Evolutionary conservation across 306 rosid genomes (phyloP).

Genomic region (Rosa chinensis): DNA sequence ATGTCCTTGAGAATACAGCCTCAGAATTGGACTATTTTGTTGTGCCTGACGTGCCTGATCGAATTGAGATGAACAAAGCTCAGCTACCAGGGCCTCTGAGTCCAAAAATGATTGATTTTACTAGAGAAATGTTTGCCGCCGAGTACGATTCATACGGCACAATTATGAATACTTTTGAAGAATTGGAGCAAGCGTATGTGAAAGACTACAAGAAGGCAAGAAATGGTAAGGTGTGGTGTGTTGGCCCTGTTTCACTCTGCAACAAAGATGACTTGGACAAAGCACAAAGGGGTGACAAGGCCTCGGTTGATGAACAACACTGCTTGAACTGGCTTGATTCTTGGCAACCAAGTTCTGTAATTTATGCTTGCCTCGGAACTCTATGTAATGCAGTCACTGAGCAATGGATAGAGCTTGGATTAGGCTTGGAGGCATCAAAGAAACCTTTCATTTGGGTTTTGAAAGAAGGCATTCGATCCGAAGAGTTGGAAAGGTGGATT

Average conservation of each 20-base stretch:
- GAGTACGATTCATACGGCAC: slow-evolving; percentile 25
- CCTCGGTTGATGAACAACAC: slow-evolving; percentile 28
- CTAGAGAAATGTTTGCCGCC: background rate
- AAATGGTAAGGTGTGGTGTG: slow-evolving; percentile 49
- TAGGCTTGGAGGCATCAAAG: slow-evolving; percentile 37
- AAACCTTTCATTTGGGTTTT: slow-evolving; percentile 42
- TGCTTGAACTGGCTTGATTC: slow-evolving; percentile 51
- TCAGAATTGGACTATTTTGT: slow-evolving; percentile 13
- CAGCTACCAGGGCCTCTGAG: background rate
- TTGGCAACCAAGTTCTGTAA: slow-evolving; percentile 31
- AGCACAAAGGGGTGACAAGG: slow-evolving; percentile 53
- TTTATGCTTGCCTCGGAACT: slow-evolving; percentile 55
- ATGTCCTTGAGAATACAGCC: background rate
- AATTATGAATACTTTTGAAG: slow-evolving; percentile 24
- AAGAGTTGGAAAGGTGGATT: slow-evolving; percentile 47
- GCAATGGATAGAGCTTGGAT: slow-evolving; percentile 38
- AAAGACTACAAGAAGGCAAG: slow-evolving; percentile 39
- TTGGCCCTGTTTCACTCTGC: slow-evolving; percentile 30
- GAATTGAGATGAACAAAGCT: slow-evolving; percentile 13
- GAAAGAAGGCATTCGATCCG: background rate
- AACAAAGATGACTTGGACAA: slow-evolving; percentile 44
- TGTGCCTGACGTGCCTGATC: slow-evolving; percentile 18
- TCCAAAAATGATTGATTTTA: background rate
- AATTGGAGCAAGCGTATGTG: slow-evolving; percentile 44
- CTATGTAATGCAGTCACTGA: slow-evolving; percentile 13